Conservation (phyloP, 306 rosid genomes). For the Quercus gilva region DNA sequence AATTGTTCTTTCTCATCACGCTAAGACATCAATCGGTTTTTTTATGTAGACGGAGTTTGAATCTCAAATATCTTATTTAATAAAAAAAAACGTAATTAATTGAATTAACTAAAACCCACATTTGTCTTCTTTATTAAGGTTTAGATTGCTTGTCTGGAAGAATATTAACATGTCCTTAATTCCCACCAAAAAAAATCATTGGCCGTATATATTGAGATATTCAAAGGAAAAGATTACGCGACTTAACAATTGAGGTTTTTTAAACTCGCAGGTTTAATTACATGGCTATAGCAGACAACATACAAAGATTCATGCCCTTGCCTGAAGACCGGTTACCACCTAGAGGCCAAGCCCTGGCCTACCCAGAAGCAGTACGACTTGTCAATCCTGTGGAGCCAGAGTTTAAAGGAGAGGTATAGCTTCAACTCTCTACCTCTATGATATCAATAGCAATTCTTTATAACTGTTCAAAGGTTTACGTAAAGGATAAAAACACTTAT, state of each 20-base stretch:
- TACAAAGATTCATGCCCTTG: conserved; percentile 80
- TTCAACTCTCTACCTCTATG: background rate
- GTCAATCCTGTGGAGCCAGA: conserved; percentile 66
- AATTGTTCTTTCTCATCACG: too few species aligned
- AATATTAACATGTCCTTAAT: background rate
- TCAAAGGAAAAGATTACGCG: too few species aligned
- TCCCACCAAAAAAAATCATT: background rate
- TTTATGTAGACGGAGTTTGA: fast-evolving
- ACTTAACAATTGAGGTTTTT: too few species aligned
- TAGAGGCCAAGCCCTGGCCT: conserved; percentile 53
- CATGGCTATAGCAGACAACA: conserved; percentile 58
- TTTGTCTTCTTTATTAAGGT: background rate
- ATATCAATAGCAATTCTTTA: background rate
- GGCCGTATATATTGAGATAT: too few species aligned
- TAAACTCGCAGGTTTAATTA: conserved; percentile 51
- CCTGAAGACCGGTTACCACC: conserved; percentile 51
- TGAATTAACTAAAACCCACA: too few species aligned
- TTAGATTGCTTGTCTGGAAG: background rate
- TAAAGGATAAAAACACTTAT: too few species aligned
- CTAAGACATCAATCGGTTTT: too few species aligned
- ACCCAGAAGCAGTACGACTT: conserved; percentile 75
- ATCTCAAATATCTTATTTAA: too few species aligned
- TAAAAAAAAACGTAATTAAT: too few species aligned
- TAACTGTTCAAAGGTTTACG: background rate
- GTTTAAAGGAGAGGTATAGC: conserved; percentile 64